Percentiles rank a stretch among this genome's conserved stretches.
Evolutionary conservation across 108 stramenopile genomes (phyloP).

Genomic region (Schizochytrium sp.): DNA sequence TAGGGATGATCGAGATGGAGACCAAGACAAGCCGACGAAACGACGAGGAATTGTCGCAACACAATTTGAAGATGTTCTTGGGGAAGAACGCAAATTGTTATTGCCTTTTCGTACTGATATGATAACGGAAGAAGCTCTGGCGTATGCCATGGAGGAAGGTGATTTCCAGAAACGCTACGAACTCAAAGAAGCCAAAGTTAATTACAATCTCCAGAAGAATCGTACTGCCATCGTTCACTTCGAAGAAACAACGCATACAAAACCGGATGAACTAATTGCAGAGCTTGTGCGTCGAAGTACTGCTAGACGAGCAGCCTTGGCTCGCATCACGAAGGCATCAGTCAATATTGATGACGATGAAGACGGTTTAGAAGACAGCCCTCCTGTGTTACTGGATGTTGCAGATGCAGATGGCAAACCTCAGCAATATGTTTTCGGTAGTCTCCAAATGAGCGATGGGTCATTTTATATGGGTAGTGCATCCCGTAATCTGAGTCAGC

Average conservation of each 20-base stretch:
- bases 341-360: not conserved
- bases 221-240: not conserved
- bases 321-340: not conserved
- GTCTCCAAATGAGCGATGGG: not conserved
- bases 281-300: not conserved
- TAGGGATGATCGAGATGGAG: not conserved
- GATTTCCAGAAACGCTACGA: not conserved
- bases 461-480: conserved; percentile 3
- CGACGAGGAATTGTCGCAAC: not conserved
- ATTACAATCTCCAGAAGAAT: conserved; percentile 23
- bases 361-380: not conserved
- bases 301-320: not conserved
- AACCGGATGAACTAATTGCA: not conserved
- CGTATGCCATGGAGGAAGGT: not conserved
- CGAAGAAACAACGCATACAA: not conserved
- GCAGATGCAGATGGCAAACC: not conserved
- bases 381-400: not conserved
- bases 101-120: not conserved
- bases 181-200: not conserved
- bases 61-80: not conserved
- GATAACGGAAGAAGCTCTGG: not conserved
- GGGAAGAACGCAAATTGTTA: not conserved
- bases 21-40: not conserved
- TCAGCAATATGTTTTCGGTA: not conserved
- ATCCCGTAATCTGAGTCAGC: not conserved